Evolutionary conservation across 2,329 filamentous ascomycete genomes (phyloP), one percentile per base, ranked within the genome.

Genomic region (Knufia fluminis): DNA sequence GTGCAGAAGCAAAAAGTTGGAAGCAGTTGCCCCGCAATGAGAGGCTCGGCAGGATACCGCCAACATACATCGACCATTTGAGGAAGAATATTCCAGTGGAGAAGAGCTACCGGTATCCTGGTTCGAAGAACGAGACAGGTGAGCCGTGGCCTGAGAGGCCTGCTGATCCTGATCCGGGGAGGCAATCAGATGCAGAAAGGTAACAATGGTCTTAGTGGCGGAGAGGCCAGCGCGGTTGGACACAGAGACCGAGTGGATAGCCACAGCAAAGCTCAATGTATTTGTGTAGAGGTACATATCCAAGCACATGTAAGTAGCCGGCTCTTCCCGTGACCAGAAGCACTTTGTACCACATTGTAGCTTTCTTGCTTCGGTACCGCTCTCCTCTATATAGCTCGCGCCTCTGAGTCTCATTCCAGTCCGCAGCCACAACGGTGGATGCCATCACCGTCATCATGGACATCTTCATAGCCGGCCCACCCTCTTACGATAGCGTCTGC

Each of bases 81-180:
- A 52, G 59, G 22, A 62, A 64, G 35, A 63, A 62, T 33, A 57
- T 63, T 14, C 62, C 61, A 12, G 47, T 56, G 10, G 56, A 56
- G 16, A 48, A 36, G 23, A 46, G 54, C 17, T 57, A 56, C 32
- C 44, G 41, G 17, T 57, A 51, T 49, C 48, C 50, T 2, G 54
- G 55, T 17, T 14, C 42, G 26, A 16, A 28, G 26, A 22, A 26
- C 6, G 20, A 26, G 41, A 44, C 41, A 12, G 20, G 14, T n/a
- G 23, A 28, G 17, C 41, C 41, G 16, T 26, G 41, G 41, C 23
- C 41, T n/a, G 24, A 44, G n/a, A 26, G 41, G 23, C 20, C 22
- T 16, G 19, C 20, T 28, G 23, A 44, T 44, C 41, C 41, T 9
- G 41, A 26, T 44, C 20, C 20, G 12, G 23, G 41, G 4, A 44